Base-by-base conservation (phyloP, 2,329 filamentous ascomycete genomes). In the Metarhizium brunneum region DNA sequence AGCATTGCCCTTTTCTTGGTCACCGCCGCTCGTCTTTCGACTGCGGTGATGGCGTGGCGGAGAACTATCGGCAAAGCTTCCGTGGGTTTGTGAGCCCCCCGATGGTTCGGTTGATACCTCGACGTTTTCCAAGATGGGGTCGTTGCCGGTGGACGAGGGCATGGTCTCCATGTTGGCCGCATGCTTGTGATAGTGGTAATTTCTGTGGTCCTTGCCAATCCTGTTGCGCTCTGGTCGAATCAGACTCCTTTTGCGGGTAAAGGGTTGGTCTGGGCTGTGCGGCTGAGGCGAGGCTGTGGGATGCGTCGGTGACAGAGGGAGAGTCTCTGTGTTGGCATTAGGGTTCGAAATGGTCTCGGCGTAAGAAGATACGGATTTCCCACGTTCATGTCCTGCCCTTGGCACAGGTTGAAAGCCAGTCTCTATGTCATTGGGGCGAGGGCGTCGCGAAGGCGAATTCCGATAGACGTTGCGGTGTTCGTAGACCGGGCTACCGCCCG, bases 181-280 rank as follows among this genome's bases (percentile, higher is more conserved):
- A 81, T 96, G 92, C 69, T 95, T 88, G 62, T 90, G 85, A 72
- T 99, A 99, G 73, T 96, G 83, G 68, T 96, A 99, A 70, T 97
- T 95, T 14, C 92, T 91, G 68, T 97, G 91, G 63, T 92, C 88
- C 60, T 81, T 85, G 63, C 92, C 88, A 62, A 95, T 90, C 63
- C 88, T 84, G 65, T 87, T 87, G 61, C 94, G 84, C 73, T 99
- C 94, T 1, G 94, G 94, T 59, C 88, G 82, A 66, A 99, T 86
- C 60, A 99, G 76, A 70, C 90, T 96, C 68, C 88, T 85, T 73
- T 97, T 97, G 63, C 92, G 84, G 58, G 73, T 67, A 58, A 82
- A 69, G 43, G 71, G 67, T 54, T 71, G 66, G 53, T 73, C 65
- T 58, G 61, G 59, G 47, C 59, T 59, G 16, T 56, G 60, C 40